Evolutionary conservation across 805 yeast genomes (phyloP).

Genomic region (Candida morakotiae): DNA sequence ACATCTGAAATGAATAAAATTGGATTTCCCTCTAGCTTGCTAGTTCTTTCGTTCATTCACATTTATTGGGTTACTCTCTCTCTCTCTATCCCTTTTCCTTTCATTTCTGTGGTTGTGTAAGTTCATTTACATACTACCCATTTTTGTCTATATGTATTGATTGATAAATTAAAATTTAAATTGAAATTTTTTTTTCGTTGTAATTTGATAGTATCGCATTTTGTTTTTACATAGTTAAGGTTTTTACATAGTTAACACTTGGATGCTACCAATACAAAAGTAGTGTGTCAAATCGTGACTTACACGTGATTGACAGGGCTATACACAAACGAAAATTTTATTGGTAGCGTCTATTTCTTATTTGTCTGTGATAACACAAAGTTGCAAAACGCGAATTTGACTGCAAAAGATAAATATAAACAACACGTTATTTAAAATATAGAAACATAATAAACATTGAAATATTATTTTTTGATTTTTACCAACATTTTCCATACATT

Average conservation of each 20-base stretch:
- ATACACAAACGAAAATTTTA: not conserved
- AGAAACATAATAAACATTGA: too few relatives aligned
- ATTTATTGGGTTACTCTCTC: too few relatives aligned
- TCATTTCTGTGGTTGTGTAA: not conserved
- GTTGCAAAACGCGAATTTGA: constrained; percentile 5
- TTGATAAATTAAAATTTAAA: not conserved
- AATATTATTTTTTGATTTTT: too few relatives aligned
- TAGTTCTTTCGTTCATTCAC: too few relatives aligned
- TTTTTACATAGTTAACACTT: too few relatives aligned
- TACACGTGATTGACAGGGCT: constrained; percentile 1
- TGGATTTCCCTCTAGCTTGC: too few relatives aligned
- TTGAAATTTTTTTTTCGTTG: constrained; percentile 5
- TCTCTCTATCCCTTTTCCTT: not conserved
- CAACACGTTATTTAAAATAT: constrained; percentile 7
- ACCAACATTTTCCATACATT: too few relatives aligned
- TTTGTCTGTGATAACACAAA: not conserved
- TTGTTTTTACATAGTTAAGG: constrained; percentile 5
- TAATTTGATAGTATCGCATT: constrained; percentile 3
- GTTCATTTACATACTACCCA: constrained; percentile 61
- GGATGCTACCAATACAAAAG: not conserved
- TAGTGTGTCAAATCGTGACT: too few relatives aligned
- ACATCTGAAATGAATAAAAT: too few relatives aligned
- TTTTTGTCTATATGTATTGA: constrained; percentile 39
- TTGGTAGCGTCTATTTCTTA: constrained; percentile 1
- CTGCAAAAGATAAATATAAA: constrained; percentile 6